These are phyloP conservation scores for Nyssa sinensis DNA, from an alignment of 148 eudicot genomes.

Conservation along the genomic window DNA sequence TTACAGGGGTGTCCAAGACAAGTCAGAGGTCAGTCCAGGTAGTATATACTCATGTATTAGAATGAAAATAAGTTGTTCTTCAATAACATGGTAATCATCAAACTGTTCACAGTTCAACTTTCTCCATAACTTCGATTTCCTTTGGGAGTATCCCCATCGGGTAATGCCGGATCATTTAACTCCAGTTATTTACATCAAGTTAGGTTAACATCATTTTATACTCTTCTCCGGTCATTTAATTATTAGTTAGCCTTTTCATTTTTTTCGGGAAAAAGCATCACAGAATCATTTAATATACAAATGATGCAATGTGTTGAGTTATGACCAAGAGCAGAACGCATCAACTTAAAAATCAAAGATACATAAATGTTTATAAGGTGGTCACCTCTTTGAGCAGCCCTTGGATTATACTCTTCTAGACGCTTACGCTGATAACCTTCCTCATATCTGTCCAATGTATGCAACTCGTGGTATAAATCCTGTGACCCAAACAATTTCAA, in stretches of 20 bases:
- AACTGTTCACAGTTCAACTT: too few relatives aligned
- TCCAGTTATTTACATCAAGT: background rate
- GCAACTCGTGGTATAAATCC: slow-evolving; percentile 61
- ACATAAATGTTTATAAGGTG: background rate
- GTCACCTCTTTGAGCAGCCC: slow-evolving; percentile 47
- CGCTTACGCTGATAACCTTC: slow-evolving; percentile 45
- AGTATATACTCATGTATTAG: background rate
- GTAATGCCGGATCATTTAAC: background rate
- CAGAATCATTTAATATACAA: background rate
- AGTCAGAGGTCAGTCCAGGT: background rate
- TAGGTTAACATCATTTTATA: background rate
- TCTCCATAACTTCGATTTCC: background rate
- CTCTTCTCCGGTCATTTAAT: background rate
- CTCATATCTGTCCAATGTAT: slow-evolving; percentile 45
- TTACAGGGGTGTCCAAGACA: background rate
- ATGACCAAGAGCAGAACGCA: background rate
- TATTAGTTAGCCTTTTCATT: background rate
- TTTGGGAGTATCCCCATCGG: background rate
- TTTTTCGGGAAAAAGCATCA: background rate
- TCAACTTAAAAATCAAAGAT: background rate
- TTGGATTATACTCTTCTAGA: slow-evolving; percentile 39
- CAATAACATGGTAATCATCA: background rate
- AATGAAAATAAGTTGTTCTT: too few relatives aligned
- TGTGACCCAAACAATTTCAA: slow-evolving; percentile 17
- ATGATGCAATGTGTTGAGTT: background rate